Evolutionary conservation across 495 filamentous ascomycete genomes (phyloP), one percentile per base, ranked within the genome.

Genomic region (Hypoxylon lenormandii): DNA sequence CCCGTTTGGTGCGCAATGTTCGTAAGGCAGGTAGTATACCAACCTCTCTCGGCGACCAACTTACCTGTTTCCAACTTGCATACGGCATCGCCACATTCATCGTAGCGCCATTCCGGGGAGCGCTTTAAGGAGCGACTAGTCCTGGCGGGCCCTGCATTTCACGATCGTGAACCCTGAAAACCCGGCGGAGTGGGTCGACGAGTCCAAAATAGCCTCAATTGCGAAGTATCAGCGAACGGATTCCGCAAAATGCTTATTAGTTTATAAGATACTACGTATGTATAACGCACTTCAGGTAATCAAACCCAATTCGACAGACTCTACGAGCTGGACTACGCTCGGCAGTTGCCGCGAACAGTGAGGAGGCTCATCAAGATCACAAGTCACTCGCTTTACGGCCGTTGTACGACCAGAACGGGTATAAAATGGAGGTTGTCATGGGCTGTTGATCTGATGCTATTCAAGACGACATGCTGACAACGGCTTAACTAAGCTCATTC

Each of bases 201-300:
- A 10, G 23, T 66, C 36, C 57, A 63, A 55, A 66, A 71, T 71
- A 66, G 62, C 62, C 68, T 71, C 68, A 66, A 71, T 71, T 59
- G n/a, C n/a, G n/a, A n/a, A n/a, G n/a, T n/a, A 45, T 57, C 63
- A 62, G 52, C 19, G 26, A 33, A 62, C 53, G 59, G 47, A 60
- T 56, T 60, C 33, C 15, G 10, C 10, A 38, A 63, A 63, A 42
- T 21, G 37, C 30, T 66, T 58, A 66, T 52, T 54, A 50, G 28
- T 49, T 49, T 50, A 36, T 36, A 45, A 50, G 21, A 22, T 62
- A 28, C 16, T 4, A n/a, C n/a, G n/a, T 42, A 42, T 33, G 46
- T 22, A 60, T 53, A 54, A 59, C 38, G 43, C 63, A 22, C 57
- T 46, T 62, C 33, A 54, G 16, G 62, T 71, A 66, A 71, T 71